Evolutionary conservation across 2,329 filamentous ascomycete genomes (phyloP), one percentile per base, ranked within the genome.

Genomic region (Verticillium nubilum): DNA sequence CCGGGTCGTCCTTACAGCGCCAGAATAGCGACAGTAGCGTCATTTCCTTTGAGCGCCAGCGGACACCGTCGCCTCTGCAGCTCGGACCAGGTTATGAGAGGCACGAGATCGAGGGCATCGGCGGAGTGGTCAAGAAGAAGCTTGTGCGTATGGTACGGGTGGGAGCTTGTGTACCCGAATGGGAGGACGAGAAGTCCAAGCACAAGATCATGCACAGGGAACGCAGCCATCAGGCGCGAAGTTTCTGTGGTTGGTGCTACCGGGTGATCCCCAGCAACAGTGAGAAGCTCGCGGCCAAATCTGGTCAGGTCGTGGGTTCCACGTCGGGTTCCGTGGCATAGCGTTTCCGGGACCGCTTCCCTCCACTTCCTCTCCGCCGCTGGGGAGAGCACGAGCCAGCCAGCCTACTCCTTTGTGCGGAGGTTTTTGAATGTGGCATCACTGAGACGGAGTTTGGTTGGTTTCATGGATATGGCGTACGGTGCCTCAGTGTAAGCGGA

Each of bases 241-340:
- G 90, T 70, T 97, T 92, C 91, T 98, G 93, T 73, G 91, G 90
- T 0, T 97, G 94, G 93, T 98, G 94, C 72, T 86, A 82, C 72
- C 81, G 92, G 62, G 87, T 92, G 3, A 85, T 96, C 57, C 87
- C 87, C 0, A 81, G 86, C 2, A 72, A 74, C 17, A 61, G 61
- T 19, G 69, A 69, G 54, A 65, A 65, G 57, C 56, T 61, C 3
- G 69, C 67, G 7, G 42, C 19, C n/a, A 23, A 19, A 27, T 67
- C 68, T 5, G 42, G 42, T 4, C 42, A 23, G 42, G 42, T 19
- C 7, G 19, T 23, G 42, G 42, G 19, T 47, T 47, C 19, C 9
- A 31, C 13, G 19, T 47, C 42, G 19, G 19, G 42, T 23, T 19
- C 9, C 19, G 42, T 47, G 42, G 42, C 42, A 19, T 47, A 47